These are phyloP conservation scores for Suhomyces kilbournensis DNA, from an alignment of 805 yeast species.

Conservation along the genomic window DNA sequence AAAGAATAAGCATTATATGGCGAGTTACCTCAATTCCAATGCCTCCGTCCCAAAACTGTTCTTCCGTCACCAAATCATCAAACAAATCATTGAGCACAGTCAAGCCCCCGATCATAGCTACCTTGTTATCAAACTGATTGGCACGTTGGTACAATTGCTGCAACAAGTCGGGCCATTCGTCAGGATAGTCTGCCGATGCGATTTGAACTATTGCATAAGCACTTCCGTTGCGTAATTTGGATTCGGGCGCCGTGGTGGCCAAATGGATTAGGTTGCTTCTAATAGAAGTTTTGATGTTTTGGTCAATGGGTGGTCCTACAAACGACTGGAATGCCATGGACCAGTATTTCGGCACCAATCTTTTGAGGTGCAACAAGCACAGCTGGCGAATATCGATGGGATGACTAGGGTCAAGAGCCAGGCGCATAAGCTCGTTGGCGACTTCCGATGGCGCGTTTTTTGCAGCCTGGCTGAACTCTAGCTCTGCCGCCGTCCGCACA, in stretches of 20 bases:
- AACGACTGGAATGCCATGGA: constrained; percentile 77
- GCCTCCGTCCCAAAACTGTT: constrained; percentile 77
- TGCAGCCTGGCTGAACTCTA: constrained; percentile 41
- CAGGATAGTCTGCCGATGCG: constrained; percentile 89
- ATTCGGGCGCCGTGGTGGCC: constrained; percentile 39
- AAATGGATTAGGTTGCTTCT: constrained; percentile 51
- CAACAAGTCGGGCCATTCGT: constrained; percentile 85
- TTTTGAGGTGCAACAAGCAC: constrained; percentile 62
- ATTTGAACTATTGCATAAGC: constrained; percentile 79
- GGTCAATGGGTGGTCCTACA: constrained; percentile 60
- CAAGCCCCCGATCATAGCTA: constrained; percentile 51
- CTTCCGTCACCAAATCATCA: constrained; percentile 82
- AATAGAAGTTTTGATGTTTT: constrained; percentile 48
- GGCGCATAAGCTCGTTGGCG: constrained; percentile 39
- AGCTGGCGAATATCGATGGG: constrained; percentile 52
- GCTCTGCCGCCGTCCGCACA: constrained; percentile 52
- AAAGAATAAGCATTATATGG: constrained; percentile 46
- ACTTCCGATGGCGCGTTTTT: constrained; percentile 48
- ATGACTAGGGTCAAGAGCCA: constrained; percentile 31
- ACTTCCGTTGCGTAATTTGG: constrained; percentile 63
- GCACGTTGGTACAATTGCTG: constrained; percentile 44
- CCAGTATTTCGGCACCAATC: constrained; percentile 74
- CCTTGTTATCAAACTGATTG: constrained; percentile 24
- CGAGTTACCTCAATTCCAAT: constrained; percentile 55
- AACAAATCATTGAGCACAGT: constrained; percentile 70